Evolutionary conservation across 1,139 yeast genomes (phyloP), one percentile per base, ranked within the genome.

Genomic region (Suhomyces chickasaworum): DNA sequence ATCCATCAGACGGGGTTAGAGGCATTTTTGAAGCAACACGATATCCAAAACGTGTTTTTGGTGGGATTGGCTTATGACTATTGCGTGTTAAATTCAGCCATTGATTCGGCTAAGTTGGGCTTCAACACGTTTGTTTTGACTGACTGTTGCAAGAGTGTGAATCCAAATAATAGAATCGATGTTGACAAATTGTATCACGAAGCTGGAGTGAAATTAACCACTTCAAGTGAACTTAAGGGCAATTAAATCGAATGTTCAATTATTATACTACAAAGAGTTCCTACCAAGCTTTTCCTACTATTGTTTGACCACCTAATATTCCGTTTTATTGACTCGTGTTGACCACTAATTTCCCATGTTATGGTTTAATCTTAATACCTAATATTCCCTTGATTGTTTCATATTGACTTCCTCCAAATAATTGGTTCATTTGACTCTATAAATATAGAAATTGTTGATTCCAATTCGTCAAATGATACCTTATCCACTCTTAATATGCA

Each of bases 31-130:
- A 61, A 60, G 22, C 58, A 69, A 0, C 54, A 71, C 27, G 68
- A 64, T 0, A 78, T 89, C 35, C 74, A 78, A 1, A 79, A 83
- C 42, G 89, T 90, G 4, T 82, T 75, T 41, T 75, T 88, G 27
- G 95, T 84, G 1, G 98, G 98, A 0, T 59, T 91, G 27, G 97
- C 97, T 0, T 81, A 82, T 52, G 98, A 91, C 61, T 89, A 70
- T 62, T 91, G 98, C 64, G 97, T 91, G 7, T 68, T 80, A 55
- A 74, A 82, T 58, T 85, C 95, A 0, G 89, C 96, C 1, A 60
- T 81, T 27, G 95, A 90, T 52, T 75, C 90, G 30, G 79, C 77
- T 0, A 64, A 63, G 10, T 56, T 71, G 20, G 96, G 95, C 0
- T 89, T 77, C 61, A 66, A 75, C 5, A 82, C 96, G 0, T 71